Conservation (phyloP, 441 rosid genomes). For the Corymbia citriodora region DNA sequence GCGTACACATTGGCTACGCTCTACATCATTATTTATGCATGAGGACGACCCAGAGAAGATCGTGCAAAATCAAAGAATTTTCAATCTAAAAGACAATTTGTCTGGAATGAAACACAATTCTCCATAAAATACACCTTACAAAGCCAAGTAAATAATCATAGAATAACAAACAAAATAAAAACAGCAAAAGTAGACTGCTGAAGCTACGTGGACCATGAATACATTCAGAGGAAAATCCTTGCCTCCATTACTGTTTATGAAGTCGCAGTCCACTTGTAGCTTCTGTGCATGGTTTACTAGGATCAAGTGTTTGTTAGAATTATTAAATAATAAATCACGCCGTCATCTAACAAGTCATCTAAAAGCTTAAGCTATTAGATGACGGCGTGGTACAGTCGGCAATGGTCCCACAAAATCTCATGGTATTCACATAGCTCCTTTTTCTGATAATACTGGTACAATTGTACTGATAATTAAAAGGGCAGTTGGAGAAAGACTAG, state of each 20-base stretch:
- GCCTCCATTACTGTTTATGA: neutral
- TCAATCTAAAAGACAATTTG: neutral
- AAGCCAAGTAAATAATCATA: neutral
- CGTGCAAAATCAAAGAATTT: neutral
- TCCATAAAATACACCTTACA: neutral
- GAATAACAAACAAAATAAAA: neutral
- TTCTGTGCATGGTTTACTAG: neutral
- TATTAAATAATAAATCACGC: too few relatives aligned
- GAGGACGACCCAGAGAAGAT: neutral
- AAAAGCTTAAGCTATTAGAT: too few relatives aligned
- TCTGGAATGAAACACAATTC: neutral
- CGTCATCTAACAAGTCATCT: too few relatives aligned
- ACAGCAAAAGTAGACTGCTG: neutral
- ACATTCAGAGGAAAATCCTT: neutral
- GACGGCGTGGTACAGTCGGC: too few relatives aligned
- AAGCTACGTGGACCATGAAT: neutral
- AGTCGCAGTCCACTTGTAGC: neutral
- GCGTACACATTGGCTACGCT: neutral
- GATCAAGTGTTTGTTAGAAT: neutral
- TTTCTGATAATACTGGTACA: neutral
- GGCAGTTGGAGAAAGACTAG: neutral
- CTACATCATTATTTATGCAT: neutral
- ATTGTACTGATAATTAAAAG: neutral
- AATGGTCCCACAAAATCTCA: too few relatives aligned
- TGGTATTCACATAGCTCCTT: neutral